Base-by-base conservation (phyloP, 140 eudicot genomes). In the Senecio squalidus region DNA sequence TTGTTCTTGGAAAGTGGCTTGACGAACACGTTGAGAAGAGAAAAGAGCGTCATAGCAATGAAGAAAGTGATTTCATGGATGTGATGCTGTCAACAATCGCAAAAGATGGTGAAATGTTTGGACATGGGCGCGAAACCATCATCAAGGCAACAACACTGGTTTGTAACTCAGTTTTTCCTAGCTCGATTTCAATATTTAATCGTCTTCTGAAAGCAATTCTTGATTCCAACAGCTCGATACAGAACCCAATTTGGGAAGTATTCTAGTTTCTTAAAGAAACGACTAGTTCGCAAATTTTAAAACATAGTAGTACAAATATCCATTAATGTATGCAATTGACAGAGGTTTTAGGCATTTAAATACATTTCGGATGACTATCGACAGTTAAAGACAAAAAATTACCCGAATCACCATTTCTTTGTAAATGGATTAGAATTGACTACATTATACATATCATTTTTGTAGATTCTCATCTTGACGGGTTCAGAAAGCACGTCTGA, bases 131-230 rank as follows among this genome's bases (percentile, higher is more conserved):
- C 3, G 82, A 78, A 26, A 76, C 74, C 31, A 51, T 81, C 49
- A 81, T 87, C 78, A 87, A 81, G 74, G 86, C 96, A 8, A 84
- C 96, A 28, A 50, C 76, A 39, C 24, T 73, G 77, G 96, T 81
- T 66, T 18, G 75, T 74, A 36, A 39, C 36, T 41, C 31, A 3
- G 16, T 11, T 65, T 45, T n/a, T 27, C 3, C 22, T 14, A 3
- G 27, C 38, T 60, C 39, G 7, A 14, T n/a, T n/a, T 58, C 13
- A 2, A 55, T 3, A 11, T 24, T 58, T 58, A 54, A 17, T 55
- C 9, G 22, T 7, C 26, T 45, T 4, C 9, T 44, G 41, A 53
- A 28, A 17, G 9, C 5, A 28, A 9, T 17, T 26, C 3, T 11
- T 36, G 21, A 2, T 26, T 29, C 29, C 50, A 34, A 9, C n/a